Evolutionary conservation across 192 early-diverging fungal species (phyloP).

Genomic region (Chytriomyces hyalinus): DNA sequence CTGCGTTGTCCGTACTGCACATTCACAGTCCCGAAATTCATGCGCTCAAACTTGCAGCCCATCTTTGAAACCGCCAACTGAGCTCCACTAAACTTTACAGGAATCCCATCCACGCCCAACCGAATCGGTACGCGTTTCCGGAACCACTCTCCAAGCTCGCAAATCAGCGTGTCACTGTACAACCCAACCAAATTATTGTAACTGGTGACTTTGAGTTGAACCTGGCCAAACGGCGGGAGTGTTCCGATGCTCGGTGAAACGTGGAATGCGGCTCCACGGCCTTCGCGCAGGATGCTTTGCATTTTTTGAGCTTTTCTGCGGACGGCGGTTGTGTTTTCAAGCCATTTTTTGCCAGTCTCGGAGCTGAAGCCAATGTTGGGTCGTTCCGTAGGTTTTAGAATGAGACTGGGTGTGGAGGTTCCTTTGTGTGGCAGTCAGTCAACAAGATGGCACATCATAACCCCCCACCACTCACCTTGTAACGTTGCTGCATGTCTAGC

Average conservation of each 20-base stretch:
- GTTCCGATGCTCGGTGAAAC: constrained; percentile 44
- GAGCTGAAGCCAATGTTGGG: constrained; percentile 57
- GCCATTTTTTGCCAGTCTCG: constrained; percentile 49
- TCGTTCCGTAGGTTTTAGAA: constrained; percentile 33
- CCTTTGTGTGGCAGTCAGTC: neutral
- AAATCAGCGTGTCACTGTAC: constrained; percentile 50
- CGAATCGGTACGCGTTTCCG: constrained; percentile 40
- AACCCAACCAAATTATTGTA: constrained; percentile 60
- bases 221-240: constrained; percentile 49
- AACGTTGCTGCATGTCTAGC: neutral
- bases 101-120: constrained; percentile 55
- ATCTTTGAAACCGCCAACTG: constrained; percentile 45
- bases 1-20: constrained; percentile 35
- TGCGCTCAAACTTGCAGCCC: constrained; percentile 38
- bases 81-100: constrained; percentile 55
- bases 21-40: constrained; percentile 58
- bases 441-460: neutral
- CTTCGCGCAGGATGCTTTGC: constrained; percentile 53
- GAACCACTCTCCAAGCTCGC: constrained; percentile 48
- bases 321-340: constrained; percentile 48
- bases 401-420: neutral
- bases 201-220: constrained; percentile 46
- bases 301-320: constrained; percentile 47
- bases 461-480: neutral
- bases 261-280: constrained; percentile 59